Conservation (phyloP, 148 eudicot species). For the Camellia sinensis region DNA sequence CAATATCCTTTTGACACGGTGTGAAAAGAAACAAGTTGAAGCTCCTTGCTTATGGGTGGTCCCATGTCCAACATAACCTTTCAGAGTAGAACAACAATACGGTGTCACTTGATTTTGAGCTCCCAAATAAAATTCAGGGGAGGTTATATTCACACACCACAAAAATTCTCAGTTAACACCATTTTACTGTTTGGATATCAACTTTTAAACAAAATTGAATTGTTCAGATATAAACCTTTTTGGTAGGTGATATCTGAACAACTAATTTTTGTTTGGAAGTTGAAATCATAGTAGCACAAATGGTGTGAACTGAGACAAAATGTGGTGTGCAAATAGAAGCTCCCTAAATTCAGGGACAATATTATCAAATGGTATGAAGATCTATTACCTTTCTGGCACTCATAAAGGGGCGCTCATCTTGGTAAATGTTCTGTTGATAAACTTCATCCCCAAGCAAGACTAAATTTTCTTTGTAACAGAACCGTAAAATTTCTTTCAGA, state of each 20-base stretch:
- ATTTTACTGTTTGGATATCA: no score
- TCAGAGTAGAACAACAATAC: background rate
- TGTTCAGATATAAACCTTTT: no score
- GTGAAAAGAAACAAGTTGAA: constrained; percentile 95
- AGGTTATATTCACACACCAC: no score
- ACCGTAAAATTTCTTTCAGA: constrained; percentile 65
- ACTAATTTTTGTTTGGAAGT: no score
- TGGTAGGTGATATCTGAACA: no score
- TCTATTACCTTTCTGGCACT: constrained; percentile 82
- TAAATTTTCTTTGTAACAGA: constrained; percentile 75
- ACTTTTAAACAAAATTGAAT: no score
- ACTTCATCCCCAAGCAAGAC: constrained; percentile 95
- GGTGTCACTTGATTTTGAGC: background rate
- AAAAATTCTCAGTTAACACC: no score
- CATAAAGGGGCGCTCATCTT: constrained; percentile 92
- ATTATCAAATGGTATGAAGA: background rate
- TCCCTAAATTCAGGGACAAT: background rate
- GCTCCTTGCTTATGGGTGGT: constrained; percentile 67
- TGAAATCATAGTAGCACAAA: no score
- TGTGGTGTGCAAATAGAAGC: no score
- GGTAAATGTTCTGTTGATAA: constrained; percentile 96
- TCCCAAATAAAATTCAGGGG: background rate
- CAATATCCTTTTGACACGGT: constrained; percentile 95
- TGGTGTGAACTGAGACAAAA: no score
- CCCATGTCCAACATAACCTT: constrained; percentile 96